Conservation (phyloP, 2,329 filamentous ascomycete genomes). For the Neurospora sp. region DNA sequence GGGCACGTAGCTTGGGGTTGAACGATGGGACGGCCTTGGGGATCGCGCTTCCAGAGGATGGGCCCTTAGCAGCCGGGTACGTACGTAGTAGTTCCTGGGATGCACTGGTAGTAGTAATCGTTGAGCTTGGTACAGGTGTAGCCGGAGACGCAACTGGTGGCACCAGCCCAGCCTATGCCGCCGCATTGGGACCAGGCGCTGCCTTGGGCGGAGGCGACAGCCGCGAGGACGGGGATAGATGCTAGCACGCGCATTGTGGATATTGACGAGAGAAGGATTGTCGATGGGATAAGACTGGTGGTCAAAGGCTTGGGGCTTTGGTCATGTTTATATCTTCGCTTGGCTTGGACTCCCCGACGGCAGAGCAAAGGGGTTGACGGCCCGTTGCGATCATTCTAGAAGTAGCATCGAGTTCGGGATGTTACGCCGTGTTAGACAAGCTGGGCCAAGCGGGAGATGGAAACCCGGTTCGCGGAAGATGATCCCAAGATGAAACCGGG, state of each 20-base stretch:
- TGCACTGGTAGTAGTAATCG: neutral
- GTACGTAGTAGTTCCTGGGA: conserved; percentile 8
- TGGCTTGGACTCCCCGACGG: neutral
- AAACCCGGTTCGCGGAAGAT: neutral
- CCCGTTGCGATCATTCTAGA: neutral
- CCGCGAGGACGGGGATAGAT: conserved; percentile 5
- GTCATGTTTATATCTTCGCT: neutral
- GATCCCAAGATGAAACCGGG: neutral
- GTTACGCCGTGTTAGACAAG: neutral
- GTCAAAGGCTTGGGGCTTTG: neutral
- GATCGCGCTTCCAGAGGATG: conserved; percentile 1
- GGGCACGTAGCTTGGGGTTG: neutral
- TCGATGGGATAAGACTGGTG: neutral
- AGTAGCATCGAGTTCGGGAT: neutral
- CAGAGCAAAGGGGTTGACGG: neutral
- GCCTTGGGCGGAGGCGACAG: conserved; percentile 6
- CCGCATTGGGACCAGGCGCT: conserved; percentile 10
- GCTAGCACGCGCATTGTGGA: conserved; percentile 6
- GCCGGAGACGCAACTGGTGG: conserved; percentile 12
- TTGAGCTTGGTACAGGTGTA: conserved; percentile 17
- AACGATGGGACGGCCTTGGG: conserved; percentile 1
- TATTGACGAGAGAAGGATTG: neutral
- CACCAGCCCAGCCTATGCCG: conserved; percentile 10
- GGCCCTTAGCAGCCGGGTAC: conserved; percentile 8
- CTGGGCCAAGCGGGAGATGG: neutral